A percentile compares a stretch with the other conserved stretches of the same genome.
phyloP scores from a whole-genome alignment of 2,329 filamentous ascomycete genomes.

The Raffaelea albimanens region DNA sequence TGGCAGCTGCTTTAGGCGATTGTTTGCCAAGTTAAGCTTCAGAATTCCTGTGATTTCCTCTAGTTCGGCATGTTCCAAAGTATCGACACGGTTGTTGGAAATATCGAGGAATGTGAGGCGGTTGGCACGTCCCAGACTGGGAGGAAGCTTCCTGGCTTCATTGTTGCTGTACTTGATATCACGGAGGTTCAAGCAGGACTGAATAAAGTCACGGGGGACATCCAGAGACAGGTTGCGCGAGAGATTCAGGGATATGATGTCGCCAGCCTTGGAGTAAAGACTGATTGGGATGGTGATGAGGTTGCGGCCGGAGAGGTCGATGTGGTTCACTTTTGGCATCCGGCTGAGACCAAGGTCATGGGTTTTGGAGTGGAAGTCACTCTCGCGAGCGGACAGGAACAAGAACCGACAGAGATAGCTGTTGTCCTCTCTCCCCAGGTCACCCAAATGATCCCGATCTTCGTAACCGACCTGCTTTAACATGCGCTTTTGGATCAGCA shows the following conservation, averaged over 20 bases:
- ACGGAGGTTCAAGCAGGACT: conserved; percentile 79
- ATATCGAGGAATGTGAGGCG: conserved; percentile 84
- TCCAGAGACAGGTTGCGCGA: conserved; percentile 88
- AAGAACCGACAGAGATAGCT: conserved; percentile 95
- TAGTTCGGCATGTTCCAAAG: conserved; percentile 77
- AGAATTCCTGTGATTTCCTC: conserved; percentile 66
- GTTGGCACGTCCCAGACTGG: conserved; percentile 71
- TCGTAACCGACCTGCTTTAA: conserved; percentile 89
- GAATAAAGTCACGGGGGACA: conserved; percentile 91
- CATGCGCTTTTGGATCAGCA: conserved; percentile 84
- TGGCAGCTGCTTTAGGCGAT: conserved; percentile 71
- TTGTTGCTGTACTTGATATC: conserved; percentile 97
- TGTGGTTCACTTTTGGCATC: conserved; percentile 84
- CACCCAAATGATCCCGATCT: conserved; percentile 77
- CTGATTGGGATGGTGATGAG: conserved; percentile 91
- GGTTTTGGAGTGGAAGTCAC: conserved; percentile 62
- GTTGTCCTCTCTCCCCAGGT: conserved; percentile 92
- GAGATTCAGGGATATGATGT: conserved; percentile 91
- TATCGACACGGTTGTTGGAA: conserved; percentile 86
- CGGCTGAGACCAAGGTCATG: conserved; percentile 76
- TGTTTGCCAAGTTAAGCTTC: conserved; percentile 90
- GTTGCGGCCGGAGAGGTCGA: conserved; percentile 83
- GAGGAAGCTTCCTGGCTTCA: conserved; percentile 76
- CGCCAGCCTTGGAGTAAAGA: conserved; percentile 79
- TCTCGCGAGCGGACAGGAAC: conserved; percentile 83